Conservation (phyloP, 1,284 basidiomycete species). For the Malassezia sp. region DNA sequence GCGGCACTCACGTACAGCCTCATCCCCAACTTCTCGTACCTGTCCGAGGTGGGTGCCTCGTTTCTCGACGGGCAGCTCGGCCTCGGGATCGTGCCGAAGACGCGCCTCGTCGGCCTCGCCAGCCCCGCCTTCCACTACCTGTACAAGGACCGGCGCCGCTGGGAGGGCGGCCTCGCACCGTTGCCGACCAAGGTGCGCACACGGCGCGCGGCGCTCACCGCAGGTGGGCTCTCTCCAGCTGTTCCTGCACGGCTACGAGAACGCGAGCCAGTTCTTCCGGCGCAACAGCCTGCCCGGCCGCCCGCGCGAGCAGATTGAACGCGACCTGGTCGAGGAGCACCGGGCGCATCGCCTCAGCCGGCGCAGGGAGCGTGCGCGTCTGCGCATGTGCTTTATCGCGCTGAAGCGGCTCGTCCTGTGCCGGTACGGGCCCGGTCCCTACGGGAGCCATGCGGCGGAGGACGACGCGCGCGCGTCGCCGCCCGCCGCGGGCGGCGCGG, state of each 20-base stretch:
- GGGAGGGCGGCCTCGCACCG: conserved; percentile 18
- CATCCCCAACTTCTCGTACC: conserved; percentile 42
- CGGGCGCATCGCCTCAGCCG: conserved; percentile 42
- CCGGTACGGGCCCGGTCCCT: conserved; percentile 62
- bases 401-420: conserved; percentile 38
- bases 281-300: conserved; percentile 78
- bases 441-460: conserved; percentile 50
- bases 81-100: conserved; percentile 71
- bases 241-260: conserved; percentile 72
- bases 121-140: conserved; percentile 48
- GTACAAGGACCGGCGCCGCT: conserved; percentile 31
- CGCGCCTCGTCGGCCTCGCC: conserved; percentile 68
- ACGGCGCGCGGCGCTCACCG: too few relatives aligned
- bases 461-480: conserved; percentile 31
- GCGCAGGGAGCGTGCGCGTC: conserved; percentile 25
- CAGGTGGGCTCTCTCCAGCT: conserved; percentile 81
- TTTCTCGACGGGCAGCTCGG: conserved; percentile 64
- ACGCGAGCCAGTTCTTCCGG: conserved; percentile 73
- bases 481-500: conserved; percentile 48
- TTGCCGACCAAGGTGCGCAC: conserved; percentile 48
- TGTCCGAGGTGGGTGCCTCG: conserved; percentile 70
- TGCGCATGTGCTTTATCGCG: conserved; percentile 33
- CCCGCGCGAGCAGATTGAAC: conserved; percentile 51
- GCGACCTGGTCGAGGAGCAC: conserved; percentile 69
- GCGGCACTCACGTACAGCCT: conserved; percentile 24